Conservation (phyloP, 306 rosid genomes). For the Vigna trinervia region DNA sequence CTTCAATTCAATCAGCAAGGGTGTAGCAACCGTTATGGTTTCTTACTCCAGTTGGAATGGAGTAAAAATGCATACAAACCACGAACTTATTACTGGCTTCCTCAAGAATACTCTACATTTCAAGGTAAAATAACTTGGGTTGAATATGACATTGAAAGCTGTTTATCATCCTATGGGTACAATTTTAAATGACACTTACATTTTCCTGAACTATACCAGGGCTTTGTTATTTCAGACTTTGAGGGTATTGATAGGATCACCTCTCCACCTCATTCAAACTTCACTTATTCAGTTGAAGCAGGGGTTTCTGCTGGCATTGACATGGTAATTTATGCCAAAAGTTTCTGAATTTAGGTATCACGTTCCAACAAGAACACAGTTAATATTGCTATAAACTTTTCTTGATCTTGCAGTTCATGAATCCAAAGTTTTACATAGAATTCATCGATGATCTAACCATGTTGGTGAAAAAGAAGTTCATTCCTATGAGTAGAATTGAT, state of each 20-base stretch:
- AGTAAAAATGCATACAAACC: conserved; percentile 55
- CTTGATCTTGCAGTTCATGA: conserved; percentile 50
- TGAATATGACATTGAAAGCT: neutral
- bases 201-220: conserved; percentile 47
- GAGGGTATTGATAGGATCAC: conserved; percentile 60
- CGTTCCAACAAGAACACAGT: neutral
- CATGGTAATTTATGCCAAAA: conserved; percentile 46
- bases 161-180: neutral
- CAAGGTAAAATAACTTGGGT: conserved; percentile 42
- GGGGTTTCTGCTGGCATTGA: conserved; percentile 62
- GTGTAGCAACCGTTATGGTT: conserved; percentile 58
- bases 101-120: conserved; percentile 54
- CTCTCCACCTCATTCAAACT: conserved; percentile 54
- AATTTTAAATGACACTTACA: neutral
- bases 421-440: conserved; percentile 47
- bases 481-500: conserved; percentile 57
- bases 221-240: conserved; percentile 60
- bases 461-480: conserved; percentile 50
- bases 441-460: conserved; percentile 51
- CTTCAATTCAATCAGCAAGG: conserved; percentile 46
- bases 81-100: conserved; percentile 48
- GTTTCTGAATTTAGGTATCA: conserved; percentile 4
- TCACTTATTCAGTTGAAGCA: conserved; percentile 52
- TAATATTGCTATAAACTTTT: conserved; percentile 32
- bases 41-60: conserved; percentile 67